Base-by-base conservation (phyloP, 2,329 filamentous ascomycete genomes). In the Calonectria hongkongensis region DNA sequence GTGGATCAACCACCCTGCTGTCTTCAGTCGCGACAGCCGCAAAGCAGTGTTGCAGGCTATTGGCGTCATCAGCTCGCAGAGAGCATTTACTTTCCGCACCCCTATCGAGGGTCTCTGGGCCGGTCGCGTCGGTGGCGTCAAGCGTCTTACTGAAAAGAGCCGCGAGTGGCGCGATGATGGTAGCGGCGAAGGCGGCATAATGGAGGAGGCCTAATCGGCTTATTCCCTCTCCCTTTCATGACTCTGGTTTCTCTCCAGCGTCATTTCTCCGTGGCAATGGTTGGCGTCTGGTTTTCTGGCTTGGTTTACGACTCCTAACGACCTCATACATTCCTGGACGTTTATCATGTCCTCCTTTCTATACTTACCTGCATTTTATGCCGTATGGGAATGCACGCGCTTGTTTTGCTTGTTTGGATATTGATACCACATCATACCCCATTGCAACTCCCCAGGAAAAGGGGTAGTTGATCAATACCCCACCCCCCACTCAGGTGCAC, bases 1-100 rank as follows among this genome's bases (percentile, higher is more conserved):
- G 85, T 99, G 97, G 97, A 98, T 99, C 84, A 95, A 94, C 82
- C 97, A 99, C 81, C 97, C 97, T 1, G 96, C 96, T 2, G 95
- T 98, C 2, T 99, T 99, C 82, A 93, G 94, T 10, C 92, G 97
- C 45, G 97, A 99, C 83, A 97, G 94, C 71, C 93, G 97, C 80
- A 99, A 99, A 87, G 95, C 96, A 5, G 96, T 99, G 2, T 88
- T 99, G 28, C 97, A 99, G 84, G 95, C 96, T 18, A 98, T 99
- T 77, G 96, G 97, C 8, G 96, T 98, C 74, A 98, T 99, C 79
- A 97, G 94, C 81, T 97, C 94, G 8, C 97, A 99, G 85, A 91
- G 97, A 58, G 96, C 94, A 13, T 98, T 96, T 82, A 98, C 97
- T 0, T 98, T 96, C 89, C 92, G 96, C 65, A 97, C 96, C 2